Base-by-base conservation (phyloP, 805 yeast species). In the Ogataea thermomethanolica region DNA sequence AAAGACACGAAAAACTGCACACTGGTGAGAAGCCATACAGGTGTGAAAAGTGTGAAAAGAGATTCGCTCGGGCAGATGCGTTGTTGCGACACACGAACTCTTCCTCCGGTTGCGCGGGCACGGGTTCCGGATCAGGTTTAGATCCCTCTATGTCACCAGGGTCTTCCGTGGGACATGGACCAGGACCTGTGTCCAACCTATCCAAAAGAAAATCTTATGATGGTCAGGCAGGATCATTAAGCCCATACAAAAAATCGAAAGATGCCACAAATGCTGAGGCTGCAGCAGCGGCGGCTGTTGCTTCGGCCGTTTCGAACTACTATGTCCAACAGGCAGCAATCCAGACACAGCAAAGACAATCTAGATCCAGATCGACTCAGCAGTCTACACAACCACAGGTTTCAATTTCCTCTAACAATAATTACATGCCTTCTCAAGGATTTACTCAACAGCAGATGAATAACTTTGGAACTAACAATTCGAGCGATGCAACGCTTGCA, bases 11-110 rank as follows among this genome's bases (percentile, higher is more conserved):
- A 42, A 81, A 81, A 59, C 67, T 81, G 25, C 95, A 85, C 55
- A 75, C 88, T 0, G 91, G 91, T 15, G 87, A 78, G 48, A 79
- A 75, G 56, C 90, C 91, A 1, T 79, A 65, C 55, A 61, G 56
- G 29, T 85, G 95, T 57, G 63, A 62, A 13, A 65, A 66, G 33
- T 85, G 95, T 62, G 73, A 74, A 11, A 69, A 83, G 33, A 64
- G 69, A 29, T 85, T 85, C 62, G 85, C 91, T 1, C 65, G 95
- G 25, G 78, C 80, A 1, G 95, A 85, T 59, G 89, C 95, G 0
- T 66, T 85, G 21, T 72, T 79, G 3, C 67, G 95, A 45, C 95
- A 85, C 55, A 65, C 67, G 32, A 78, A 81, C 33, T 57, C 65
- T 1, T 47, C 58, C 4, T 38, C 58, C 3, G 65, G 62, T 7